Percentiles rank a stretch among this genome's conserved stretches.
These are phyloP conservation scores for Gastrolobium villosum DNA, from an alignment of 306 rosid genomes.

Conservation along the genomic window DNA sequence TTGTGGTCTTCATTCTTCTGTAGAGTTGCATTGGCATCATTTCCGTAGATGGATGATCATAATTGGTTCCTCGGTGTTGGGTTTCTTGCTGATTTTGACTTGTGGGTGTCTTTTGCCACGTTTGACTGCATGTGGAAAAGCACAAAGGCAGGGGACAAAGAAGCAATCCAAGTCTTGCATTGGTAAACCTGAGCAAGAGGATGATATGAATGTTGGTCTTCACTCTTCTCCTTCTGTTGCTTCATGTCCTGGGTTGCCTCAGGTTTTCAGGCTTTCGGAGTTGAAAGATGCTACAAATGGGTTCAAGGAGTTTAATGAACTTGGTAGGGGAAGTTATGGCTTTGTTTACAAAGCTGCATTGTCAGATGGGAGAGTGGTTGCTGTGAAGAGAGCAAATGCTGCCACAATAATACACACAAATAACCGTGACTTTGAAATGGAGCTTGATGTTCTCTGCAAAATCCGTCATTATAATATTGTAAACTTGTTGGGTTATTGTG, in stretches of 20 bases:
- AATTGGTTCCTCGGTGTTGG: slow-evolving; percentile 63
- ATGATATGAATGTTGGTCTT: slow-evolving; percentile 53
- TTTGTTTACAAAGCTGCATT: slow-evolving; percentile 90
- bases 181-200: slow-evolving; percentile 68
- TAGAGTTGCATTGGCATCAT: slow-evolving; percentile 64
- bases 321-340: slow-evolving; percentile 94
- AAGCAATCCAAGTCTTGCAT: slow-evolving; percentile 70
- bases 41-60: slow-evolving; percentile 59
- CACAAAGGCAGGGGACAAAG: slow-evolving; percentile 45
- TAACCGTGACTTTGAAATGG: slow-evolving; percentile 87
- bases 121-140: slow-evolving; percentile 1
- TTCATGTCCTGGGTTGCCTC: slow-evolving; percentile 86
- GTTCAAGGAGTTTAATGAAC: slow-evolving; percentile 94
- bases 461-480: slow-evolving; percentile 80
- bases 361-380: slow-evolving; percentile 82
- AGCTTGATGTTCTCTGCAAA: slow-evolving; percentile 84
- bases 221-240: slow-evolving; percentile 50
- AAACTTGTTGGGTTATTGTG: slow-evolving; percentile 88
- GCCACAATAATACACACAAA: slow-evolving; percentile 92
- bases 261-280: slow-evolving; percentile 88
- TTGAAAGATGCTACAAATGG: slow-evolving; percentile 96
- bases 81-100: slow-evolving; percentile 60
- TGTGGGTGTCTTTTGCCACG: slow-evolving; percentile 64
- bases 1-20: slow-evolving; percentile 66
- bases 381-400: slow-evolving; percentile 94